Conservation (phyloP, 768 basidiomycete species). For the Mycena leptocephala region DNA sequence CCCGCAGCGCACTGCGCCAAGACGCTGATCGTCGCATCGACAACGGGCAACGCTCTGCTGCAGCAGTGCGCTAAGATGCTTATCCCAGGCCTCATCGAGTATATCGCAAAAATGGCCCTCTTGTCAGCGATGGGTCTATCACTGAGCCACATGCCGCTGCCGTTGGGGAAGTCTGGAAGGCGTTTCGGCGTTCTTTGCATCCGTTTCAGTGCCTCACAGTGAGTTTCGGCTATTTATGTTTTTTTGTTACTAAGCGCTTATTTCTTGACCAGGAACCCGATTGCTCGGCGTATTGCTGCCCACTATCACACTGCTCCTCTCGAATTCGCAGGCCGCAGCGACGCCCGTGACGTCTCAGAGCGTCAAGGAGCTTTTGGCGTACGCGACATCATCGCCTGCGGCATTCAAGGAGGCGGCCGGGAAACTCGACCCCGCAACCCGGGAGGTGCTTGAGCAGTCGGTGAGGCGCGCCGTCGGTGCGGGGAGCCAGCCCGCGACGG, state of each 20-base stretch:
- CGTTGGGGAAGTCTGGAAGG: constrained; percentile 87
- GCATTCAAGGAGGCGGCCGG: constrained; percentile 91
- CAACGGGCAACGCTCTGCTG: constrained; percentile 75
- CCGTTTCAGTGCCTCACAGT: constrained; percentile 76
- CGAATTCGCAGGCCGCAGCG: constrained; percentile 61
- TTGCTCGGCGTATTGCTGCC: constrained; percentile 84
- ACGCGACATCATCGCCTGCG: constrained; percentile 79
- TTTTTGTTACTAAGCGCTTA: neutral
- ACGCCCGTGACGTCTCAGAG: constrained; percentile 70
- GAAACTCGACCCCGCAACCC: constrained; percentile 70
- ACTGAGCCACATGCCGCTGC: constrained; percentile 73
- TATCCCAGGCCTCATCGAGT: constrained; percentile 87
- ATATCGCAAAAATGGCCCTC: constrained; percentile 80
- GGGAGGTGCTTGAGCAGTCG: constrained; percentile 81
- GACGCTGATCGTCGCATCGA: constrained; percentile 84
- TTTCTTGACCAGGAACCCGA: constrained; percentile 67
- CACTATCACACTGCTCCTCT: constrained; percentile 79
- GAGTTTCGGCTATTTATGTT: constrained; percentile 46
- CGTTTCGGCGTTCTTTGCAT: constrained; percentile 77
- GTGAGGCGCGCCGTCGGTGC: constrained; percentile 84
- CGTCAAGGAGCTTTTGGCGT: constrained; percentile 77
- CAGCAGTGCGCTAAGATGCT: constrained; percentile 81
- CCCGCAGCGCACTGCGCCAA: constrained; percentile 93
- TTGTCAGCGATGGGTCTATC: constrained; percentile 70
- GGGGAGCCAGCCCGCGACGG: constrained; percentile 42